A percentile compares a stretch with the other conserved stretches of the same genome.
These are phyloP conservation scores for Alternaria triticimaculans DNA, from an alignment of 2,329 filamentous ascomycete species.

Conservation along the genomic window DNA sequence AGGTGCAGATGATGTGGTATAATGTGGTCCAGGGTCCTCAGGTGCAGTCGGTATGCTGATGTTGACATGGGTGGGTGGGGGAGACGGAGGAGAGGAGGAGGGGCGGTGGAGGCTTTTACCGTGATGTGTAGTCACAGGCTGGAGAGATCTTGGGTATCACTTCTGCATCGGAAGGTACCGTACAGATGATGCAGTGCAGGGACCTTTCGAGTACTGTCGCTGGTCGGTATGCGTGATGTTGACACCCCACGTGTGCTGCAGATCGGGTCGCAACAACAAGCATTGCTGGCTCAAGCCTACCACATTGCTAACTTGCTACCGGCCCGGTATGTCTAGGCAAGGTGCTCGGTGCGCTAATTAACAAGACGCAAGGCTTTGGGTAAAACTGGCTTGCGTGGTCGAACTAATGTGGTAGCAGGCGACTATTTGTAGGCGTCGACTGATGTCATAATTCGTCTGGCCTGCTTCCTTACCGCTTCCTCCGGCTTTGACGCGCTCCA, in stretches of 20 bases:
- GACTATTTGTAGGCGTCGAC: constrained; percentile 7
- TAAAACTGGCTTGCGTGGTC: constrained; percentile 3
- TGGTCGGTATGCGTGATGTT: not conserved
- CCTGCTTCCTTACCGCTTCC: constrained; percentile 19
- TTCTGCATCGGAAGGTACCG: too few relatives aligned
- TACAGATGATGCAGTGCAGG: not conserved
- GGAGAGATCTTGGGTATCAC: too few relatives aligned
- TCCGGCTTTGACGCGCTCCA: constrained; percentile 5
- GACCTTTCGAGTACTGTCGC: not conserved
- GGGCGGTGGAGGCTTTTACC: too few relatives aligned
- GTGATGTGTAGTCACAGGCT: too few relatives aligned
- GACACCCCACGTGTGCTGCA: not conserved
- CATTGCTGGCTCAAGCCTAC: constrained; percentile 1
- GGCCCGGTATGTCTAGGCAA: not conserved
- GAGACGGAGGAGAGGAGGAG: too few relatives aligned
- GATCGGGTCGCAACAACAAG: not conserved
- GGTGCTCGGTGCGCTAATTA: not conserved
- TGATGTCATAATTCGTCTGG: constrained; percentile 16
- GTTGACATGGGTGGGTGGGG: not conserved
- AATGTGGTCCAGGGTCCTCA: not conserved
- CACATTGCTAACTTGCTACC: not conserved
- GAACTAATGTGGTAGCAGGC: constrained; percentile 11
- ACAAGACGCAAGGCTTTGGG: constrained; percentile 2
- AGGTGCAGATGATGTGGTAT: not conserved
- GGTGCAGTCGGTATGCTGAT: not conserved